Conservation (phyloP, 2,329 filamentous ascomycete species). For the Beauveria rudraprayagi region DNA sequence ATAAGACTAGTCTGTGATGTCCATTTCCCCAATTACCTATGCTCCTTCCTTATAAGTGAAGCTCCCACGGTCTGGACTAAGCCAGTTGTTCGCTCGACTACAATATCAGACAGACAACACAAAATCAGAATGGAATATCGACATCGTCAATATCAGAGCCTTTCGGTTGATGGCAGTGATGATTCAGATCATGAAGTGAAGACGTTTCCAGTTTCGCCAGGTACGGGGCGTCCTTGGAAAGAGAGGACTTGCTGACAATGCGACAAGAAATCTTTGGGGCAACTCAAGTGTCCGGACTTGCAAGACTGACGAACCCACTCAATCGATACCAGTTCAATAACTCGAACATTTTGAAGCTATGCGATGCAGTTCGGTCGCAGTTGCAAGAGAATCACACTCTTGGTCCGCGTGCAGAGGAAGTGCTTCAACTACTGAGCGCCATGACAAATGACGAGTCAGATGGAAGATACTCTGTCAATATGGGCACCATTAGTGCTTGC, state of each 20-base stretch:
- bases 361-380: conserved; percentile 32
- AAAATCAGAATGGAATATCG: not conserved
- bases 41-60: not conserved
- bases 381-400: conserved; percentile 25
- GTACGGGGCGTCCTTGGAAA: not conserved
- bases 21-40: not conserved
- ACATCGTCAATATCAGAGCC: not conserved
- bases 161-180: not conserved
- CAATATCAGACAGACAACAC: rapidly evolving
- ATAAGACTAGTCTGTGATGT: not conserved
- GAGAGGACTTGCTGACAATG: not conserved
- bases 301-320: conserved; percentile 1
- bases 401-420: conserved; percentile 25
- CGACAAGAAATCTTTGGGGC: not conserved
- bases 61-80: not conserved
- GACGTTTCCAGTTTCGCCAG: not conserved
- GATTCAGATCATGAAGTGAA: not conserved
- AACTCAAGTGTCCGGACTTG: not conserved
- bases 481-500: conserved; percentile 31
- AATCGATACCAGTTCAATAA: conserved; percentile 9
- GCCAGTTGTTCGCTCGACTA: not conserved
- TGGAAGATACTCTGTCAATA: conserved; percentile 25
- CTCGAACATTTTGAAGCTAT: conserved; percentile 28
- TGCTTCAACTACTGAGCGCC: conserved; percentile 32
- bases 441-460: conserved; percentile 31